These are phyloP conservation scores for Emericellopsis cladophorae DNA, from an alignment of 2,329 filamentous ascomycete species.

Conservation along the genomic window DNA sequence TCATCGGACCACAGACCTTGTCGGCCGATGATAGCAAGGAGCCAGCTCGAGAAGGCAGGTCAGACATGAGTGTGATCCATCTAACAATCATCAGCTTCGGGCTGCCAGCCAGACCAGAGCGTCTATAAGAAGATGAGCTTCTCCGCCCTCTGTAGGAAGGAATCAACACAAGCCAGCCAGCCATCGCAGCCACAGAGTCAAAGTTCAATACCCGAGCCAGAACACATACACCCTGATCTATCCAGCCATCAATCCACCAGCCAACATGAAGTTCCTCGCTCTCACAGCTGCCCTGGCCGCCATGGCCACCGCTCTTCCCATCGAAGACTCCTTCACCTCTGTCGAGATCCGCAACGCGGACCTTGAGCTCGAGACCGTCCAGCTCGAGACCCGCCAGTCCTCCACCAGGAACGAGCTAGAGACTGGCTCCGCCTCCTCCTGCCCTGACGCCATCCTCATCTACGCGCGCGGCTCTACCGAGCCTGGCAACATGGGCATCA, in stretches of 20 bases:
- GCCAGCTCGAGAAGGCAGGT: no score
- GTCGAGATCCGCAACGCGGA: not conserved
- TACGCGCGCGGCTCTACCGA: constrained; percentile 25
- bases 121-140: no score
- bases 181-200: no score
- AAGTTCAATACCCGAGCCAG: not conserved
- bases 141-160: no score
- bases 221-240: not conserved
- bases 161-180: no score
- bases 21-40: no score
- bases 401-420: constrained; percentile 14
- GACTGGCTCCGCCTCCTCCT: constrained; percentile 11
- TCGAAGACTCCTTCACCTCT: not conserved
- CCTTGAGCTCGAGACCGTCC: constrained; percentile 1
- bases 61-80: no score
- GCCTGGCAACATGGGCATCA: constrained; percentile 19
- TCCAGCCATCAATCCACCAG: not conserved
- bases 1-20: no score
- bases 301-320: not conserved
- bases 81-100: no score
- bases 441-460: constrained; percentile 24
- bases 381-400: constrained; percentile 9
- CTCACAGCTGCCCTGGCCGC: not conserved
- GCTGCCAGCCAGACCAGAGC: no score
- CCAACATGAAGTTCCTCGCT: not conserved